Base-by-base conservation (phyloP, 805 yeast species). In the Yarrowia porcina region DNA sequence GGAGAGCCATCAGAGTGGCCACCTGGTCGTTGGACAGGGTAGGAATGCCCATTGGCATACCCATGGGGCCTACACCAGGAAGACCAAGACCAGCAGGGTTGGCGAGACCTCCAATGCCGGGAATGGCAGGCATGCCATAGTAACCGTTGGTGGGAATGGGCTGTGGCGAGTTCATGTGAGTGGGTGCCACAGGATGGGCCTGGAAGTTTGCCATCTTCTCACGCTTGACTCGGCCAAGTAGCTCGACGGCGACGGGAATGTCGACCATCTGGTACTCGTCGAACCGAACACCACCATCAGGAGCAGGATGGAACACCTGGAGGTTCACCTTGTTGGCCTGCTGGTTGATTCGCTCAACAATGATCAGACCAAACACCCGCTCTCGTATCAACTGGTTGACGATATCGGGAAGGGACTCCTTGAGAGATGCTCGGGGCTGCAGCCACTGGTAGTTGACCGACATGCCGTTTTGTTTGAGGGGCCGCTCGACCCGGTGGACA, bases 261-360 rank as follows among this genome's bases (percentile, higher is more conserved):
- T 85, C 84, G n/a, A 90, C 79, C 50, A 83, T 82, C 3, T 87
- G 80, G 70, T 90, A 91, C 70, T 91, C 97, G 69, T 90, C 96
- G 72, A 88, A 92, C 21, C 70, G 63, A 18, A 70, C 70, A 10
- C 89, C 83, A 8, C 91, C 92, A 68, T 84, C 87, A 0, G 82
- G 74, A 0, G 87, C 81, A 41, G 79, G 80, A 69, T 88, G 88
- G 71, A 88, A 92, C 1, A 88, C 81, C 72, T 87, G 92, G 13
- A 89, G 76, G 69, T 89, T 90, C 21, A 90, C 80, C 47, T 77
- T 77, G 27, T 77, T 77, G 18, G 66, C 57, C 42, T 41, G 63
- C 62, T 72, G 76, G 42, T 77, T 72, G n/a, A 77, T 72, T 36
- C 79, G 80, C 65, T 84, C 83, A 18, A 90, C 79, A 8, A 88